Evolutionary conservation across 169 alveolate genomes (phyloP).

Genomic region (Plasmodium yoelii): DNA sequence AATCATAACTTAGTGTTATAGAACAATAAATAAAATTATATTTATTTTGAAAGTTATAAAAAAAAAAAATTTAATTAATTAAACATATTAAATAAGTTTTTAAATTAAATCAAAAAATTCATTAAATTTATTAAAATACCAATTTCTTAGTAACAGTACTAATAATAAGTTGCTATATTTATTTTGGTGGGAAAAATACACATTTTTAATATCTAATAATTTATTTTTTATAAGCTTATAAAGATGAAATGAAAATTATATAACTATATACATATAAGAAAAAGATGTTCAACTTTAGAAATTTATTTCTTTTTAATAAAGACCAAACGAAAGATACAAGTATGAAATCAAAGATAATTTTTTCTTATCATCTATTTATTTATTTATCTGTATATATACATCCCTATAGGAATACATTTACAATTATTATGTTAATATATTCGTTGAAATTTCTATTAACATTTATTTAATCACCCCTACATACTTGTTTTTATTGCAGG

Average conservation of each 20-base stretch:
- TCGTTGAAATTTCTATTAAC: neutral
- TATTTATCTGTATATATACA: neutral
- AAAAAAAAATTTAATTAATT: too few relatives aligned
- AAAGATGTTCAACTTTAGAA: slow-evolving; percentile 70
- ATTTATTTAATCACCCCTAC: neutral
- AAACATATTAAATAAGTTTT: too few relatives aligned
- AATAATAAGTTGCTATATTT: too few relatives aligned
- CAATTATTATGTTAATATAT: neutral
- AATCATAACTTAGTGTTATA: too few relatives aligned
- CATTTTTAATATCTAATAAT: neutral
- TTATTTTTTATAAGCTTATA: neutral
- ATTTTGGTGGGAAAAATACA: neutral
- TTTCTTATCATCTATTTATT: neutral
- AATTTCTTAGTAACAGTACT: too few relatives aligned
- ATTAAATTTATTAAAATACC: too few relatives aligned
- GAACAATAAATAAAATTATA: too few relatives aligned
- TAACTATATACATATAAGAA: neutral
- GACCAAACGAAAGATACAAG: slow-evolving; percentile 67
- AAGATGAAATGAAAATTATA: slow-evolving; percentile 11
- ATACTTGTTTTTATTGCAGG: slow-evolving; percentile 24
- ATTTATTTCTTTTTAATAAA: slow-evolving; percentile 33
- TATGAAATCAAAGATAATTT: slow-evolving; percentile 7
- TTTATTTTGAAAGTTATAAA: too few relatives aligned
- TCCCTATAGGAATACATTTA: neutral
- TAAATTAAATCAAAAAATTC: neutral